Evolutionary conservation across 2,329 filamentous ascomycete genomes (phyloP).

Genomic region (Cladophialophora yegresii): DNA sequence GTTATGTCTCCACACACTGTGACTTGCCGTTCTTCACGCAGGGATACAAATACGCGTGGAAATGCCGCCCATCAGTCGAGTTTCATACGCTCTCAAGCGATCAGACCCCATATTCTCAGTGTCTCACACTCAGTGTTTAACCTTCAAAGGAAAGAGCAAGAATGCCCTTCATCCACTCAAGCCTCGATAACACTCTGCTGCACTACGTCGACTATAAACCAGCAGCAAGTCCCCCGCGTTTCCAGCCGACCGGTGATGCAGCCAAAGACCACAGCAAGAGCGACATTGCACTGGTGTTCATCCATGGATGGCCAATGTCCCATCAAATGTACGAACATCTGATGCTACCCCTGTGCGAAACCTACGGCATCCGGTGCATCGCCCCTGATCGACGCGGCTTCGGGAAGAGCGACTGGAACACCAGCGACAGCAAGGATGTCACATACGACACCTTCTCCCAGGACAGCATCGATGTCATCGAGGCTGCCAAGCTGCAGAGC

Average conservation of each 20-base stretch:
- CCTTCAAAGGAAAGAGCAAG: background rate
- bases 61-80: background rate
- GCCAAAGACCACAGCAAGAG: conserved; percentile 10
- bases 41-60: conserved; percentile 2
- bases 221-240: conserved; percentile 23
- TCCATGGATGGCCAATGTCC: conserved; percentile 41
- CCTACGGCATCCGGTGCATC: conserved; percentile 39
- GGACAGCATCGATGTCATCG: conserved; percentile 37
- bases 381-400: conserved; percentile 40
- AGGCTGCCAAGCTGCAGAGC: conserved; percentile 30
- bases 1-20: background rate
- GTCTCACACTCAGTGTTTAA: background rate
- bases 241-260: conserved; percentile 17
- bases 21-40: background rate
- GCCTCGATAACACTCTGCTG: conserved; percentile 28
- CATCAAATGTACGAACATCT: conserved; percentile 39
- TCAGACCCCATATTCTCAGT: background rate
- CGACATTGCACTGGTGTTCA: conserved; percentile 37
- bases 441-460: conserved; percentile 40
- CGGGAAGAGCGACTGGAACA: conserved; percentile 40
- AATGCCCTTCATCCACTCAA: conserved; percentile 33
- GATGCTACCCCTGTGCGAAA: conserved; percentile 38
- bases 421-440: conserved; percentile 31
- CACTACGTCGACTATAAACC: conserved; percentile 36
- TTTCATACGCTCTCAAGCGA: background rate